These are phyloP conservation scores for Blastobotrys parvus DNA, from an alignment of 805 yeast species.

Conservation along the genomic window DNA sequence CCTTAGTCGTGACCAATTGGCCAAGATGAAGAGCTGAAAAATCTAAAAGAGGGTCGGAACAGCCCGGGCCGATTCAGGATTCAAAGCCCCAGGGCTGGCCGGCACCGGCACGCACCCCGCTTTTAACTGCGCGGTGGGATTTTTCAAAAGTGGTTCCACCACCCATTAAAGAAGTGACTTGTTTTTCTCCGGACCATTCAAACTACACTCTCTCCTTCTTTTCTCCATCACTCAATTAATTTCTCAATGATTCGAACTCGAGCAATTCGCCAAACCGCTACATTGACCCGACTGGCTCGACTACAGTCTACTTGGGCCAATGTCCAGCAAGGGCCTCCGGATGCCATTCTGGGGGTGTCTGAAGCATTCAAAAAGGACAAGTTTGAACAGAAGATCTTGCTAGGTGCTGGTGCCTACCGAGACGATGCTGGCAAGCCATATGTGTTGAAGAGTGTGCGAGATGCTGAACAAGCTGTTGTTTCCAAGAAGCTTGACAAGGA, in stretches of 20 bases:
- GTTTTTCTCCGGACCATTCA: background rate
- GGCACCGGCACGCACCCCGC: too few relatives aligned
- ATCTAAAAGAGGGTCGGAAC: too few relatives aligned
- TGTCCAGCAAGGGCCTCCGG: slow-evolving; percentile 65
- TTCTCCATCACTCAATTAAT: background rate
- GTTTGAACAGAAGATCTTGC: slow-evolving; percentile 37
- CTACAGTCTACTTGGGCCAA: slow-evolving; percentile 30
- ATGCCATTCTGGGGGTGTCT: slow-evolving; percentile 68
- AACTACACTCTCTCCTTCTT: background rate
- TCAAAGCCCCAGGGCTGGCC: too few relatives aligned
- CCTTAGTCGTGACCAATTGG: too few relatives aligned
- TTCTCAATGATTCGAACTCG: background rate
- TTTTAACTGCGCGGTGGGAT: too few relatives aligned
- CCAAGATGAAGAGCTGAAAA: too few relatives aligned
- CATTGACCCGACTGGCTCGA: slow-evolving; percentile 5
- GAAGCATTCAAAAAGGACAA: slow-evolving; percentile 64
- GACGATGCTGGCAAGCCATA: slow-evolving; percentile 83
- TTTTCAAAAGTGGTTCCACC: too few relatives aligned
- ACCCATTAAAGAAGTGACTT: too few relatives aligned
- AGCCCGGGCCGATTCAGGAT: too few relatives aligned
- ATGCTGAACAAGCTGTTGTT: slow-evolving; percentile 50
- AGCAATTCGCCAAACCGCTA: too few relatives aligned
- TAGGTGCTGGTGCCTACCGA: slow-evolving; percentile 92
- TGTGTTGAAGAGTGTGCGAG: slow-evolving; percentile 67
- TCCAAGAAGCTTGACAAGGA: slow-evolving; percentile 60